Base-by-base conservation (phyloP, 208 protist genomes). In the Histomonas meleagridis region DNA sequence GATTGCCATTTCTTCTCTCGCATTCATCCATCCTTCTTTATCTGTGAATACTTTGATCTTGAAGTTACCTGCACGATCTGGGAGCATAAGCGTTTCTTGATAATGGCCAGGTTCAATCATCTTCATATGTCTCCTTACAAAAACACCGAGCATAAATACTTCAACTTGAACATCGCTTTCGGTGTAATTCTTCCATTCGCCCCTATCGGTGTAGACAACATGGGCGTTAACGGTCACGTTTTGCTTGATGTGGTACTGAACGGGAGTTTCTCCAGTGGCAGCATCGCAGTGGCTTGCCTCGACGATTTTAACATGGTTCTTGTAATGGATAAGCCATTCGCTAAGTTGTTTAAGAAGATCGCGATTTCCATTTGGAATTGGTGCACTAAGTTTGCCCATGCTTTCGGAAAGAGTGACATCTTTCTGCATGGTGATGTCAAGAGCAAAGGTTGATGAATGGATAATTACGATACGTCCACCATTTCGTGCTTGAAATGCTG, bases 1-100 rank as follows among this genome's bases (percentile, higher is more conserved):
- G 35, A 86, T 86, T 14, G 76, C 76, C 76, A 86, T 86, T 86
- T 86, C 76, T 46, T 86, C 76, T 32, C 76, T 46, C 18, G 76
- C 76, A n/a, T 86, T 86, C 40, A 38, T 51, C 40, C 23, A 86
- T 51, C 76, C 76, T 12, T 51, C 43, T 28, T 86, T 86, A 18
- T 40, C 46, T 55, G 76, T 86, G 76, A 86, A 86, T 1, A 86
- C 76, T 28, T 86, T 86, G 76, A 86, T 86, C 46, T 18, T 55
- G 46, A 57, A 86, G 76, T 86, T 86, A 3, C 76, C 76, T 14
- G 43, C 21, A 3, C 46, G 23, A 46, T 86, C 76, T 51, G 76
- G 76, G 21, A 86, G 18, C 4, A 51, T 49, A 12, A 86, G 43
- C 55, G 76, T 86, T 21, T 51, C 76, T 32, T 32, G 7, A n/a